Evolutionary conservation across 768 basidiomycete species (phyloP), one percentile per base, ranked within the genome.

Genomic region (Calvatia gigantea): DNA sequence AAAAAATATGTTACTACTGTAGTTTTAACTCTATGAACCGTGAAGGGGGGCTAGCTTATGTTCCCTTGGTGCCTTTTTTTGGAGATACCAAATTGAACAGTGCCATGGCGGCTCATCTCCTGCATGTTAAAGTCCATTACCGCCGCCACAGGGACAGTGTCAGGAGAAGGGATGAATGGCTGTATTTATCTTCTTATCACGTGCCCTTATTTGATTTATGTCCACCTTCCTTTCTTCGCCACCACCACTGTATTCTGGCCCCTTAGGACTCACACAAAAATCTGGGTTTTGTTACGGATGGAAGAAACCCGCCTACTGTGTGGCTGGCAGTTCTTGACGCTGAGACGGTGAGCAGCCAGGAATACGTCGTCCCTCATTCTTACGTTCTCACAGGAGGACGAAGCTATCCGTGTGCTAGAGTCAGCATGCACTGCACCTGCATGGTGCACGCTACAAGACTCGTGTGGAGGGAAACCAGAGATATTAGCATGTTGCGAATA

Each of bases 211-310:
- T n/a, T n/a, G n/a, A n/a, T 38, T 25, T 25, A 37, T 52, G 51
- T 29, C 23, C 51, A 31, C 38, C 38, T 35, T 27, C 33, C 14
- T 50, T 19, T 64, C 14, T 37, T 37, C 14, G 17, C 65, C 61
- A 59, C 69, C 28, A 66, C 67, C 27, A 73, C 75, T 33, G 62
- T 85, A 54, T 83, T 86, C 63, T 87, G 85, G 84, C 86, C 86
- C 28, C 63, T n/a, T 67, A 25, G 81, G 83, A 62, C 68, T 78
- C 23, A 59, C 66, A 45, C 43, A 64, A 45, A 41, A 64, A n/a
- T 66, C 68, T 19, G 83, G 85, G 2, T 73, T 81, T 50, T 76
- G 77, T 59, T 87, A 84, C 62, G 86, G 86, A 8, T 87, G 86
- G 85, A 58, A 67, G 6, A 61, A 60, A 9, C 79, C 79, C 28